Evolutionary conservation across 306 rosid genomes (phyloP).

Genomic region (Sicyos baderoa): DNA sequence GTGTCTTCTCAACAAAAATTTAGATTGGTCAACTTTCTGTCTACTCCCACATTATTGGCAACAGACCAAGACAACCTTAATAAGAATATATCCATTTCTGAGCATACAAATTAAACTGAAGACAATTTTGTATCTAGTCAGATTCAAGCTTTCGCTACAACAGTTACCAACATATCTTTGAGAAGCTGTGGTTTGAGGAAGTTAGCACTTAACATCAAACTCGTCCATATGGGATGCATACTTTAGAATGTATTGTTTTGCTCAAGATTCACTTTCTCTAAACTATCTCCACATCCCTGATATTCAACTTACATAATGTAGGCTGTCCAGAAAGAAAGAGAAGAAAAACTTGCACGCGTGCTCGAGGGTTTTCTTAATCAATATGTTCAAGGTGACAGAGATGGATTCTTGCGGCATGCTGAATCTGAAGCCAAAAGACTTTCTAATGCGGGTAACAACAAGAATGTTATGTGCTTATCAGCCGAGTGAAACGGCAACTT

Average conservation of each 20-base stretch:
- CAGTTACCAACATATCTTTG: neutral
- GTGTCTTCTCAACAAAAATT: neutral
- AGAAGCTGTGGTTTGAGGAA: neutral
- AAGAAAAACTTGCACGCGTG: conserved; percentile 63
- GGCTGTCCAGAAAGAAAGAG: conserved; percentile 86
- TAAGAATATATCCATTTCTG: neutral
- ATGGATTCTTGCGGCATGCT: conserved; percentile 54
- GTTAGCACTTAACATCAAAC: neutral
- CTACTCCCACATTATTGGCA: neutral
- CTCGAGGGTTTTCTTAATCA: conserved; percentile 53
- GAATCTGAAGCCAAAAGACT: conserved; percentile 82
- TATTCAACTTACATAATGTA: conserved; percentile 24
- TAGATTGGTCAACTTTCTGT: neutral
- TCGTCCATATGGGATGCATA: neutral
- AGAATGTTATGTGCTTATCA: neutral
- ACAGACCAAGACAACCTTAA: neutral
- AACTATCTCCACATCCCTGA: conserved; percentile 5
- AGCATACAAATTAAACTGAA: neutral
- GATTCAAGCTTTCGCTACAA: neutral
- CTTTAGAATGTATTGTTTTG: neutral
- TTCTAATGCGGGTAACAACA: conserved; percentile 58
- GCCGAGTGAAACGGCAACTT: conserved; percentile 7
- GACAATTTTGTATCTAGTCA: neutral
- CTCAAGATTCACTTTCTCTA: conserved; percentile 9
- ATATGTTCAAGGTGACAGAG: conserved; percentile 64